A percentile compares a stretch with the other conserved stretches of the same genome.
Conservation (phyloP, 331 rosid genomes). For the Saraca asoca region DNA sequence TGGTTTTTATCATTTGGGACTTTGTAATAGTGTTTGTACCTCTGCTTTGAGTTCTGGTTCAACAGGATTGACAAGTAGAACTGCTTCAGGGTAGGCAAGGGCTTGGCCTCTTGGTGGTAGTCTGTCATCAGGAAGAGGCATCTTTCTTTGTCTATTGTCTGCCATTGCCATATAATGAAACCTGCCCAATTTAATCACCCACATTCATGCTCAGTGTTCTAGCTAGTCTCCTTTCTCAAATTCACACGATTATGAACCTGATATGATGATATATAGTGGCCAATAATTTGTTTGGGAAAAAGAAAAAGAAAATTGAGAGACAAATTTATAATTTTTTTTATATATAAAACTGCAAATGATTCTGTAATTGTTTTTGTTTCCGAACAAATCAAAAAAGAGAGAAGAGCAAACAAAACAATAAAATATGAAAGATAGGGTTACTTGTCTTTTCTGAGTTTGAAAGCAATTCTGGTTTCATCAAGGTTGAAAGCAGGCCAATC, state of each 20-base stretch:
- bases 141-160: conserved; percentile 72
- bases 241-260: not conserved
- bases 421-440: conserved; percentile 22
- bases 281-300: too few relatives aligned
- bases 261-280: too few relatives aligned
- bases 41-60: conserved; percentile 79
- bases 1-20: too few relatives aligned
- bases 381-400: not conserved
- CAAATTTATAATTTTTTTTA: too few relatives aligned
- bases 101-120: conserved; percentile 54
- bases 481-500: conserved; percentile 90
- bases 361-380: too few relatives aligned
- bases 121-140: conserved; percentile 91
- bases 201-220: not conserved
- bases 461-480: conserved; percentile 72
- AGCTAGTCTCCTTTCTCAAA: not conserved
- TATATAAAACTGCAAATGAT: too few relatives aligned
- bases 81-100: conserved; percentile 79
- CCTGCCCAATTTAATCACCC: conserved; percentile 43
- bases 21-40: conserved; percentile 40
- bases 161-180: conserved; percentile 87
- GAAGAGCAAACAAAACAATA: too few relatives aligned
- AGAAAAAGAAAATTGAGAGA: not conserved
- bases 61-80: conserved; percentile 70
- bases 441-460: conserved; percentile 85